A percentile compares a stretch with the other conserved stretches of the same genome.
phyloP scores from a whole-genome alignment of 2,329 filamentous ascomycete species.

The Aspergillus sp. region DNA sequence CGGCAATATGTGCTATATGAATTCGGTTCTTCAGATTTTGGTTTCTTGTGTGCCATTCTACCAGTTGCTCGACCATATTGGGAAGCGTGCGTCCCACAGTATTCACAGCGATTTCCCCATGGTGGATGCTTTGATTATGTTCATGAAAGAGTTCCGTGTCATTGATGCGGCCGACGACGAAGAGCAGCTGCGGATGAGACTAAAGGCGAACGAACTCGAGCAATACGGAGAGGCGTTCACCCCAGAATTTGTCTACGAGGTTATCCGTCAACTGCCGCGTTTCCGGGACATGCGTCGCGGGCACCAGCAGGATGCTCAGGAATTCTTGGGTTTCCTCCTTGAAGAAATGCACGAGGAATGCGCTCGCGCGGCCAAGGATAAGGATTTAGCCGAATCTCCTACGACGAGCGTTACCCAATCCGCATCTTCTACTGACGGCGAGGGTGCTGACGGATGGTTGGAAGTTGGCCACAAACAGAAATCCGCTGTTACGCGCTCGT shows the following conservation, averaged over 20 bases:
- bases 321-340: conserved; percentile 90
- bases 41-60: conserved; percentile 94
- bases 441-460: conserved; percentile 71
- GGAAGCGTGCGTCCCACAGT: conserved; percentile 79
- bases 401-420: conserved; percentile 42
- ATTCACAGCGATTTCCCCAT: conserved; percentile 95
- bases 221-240: conserved; percentile 88
- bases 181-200: conserved; percentile 69
- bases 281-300: conserved; percentile 93
- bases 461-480: conserved; percentile 94
- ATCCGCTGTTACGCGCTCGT: conserved; percentile 79
- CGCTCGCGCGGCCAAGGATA: conserved; percentile 68
- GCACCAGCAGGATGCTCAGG: conserved; percentile 96
- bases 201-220: conserved; percentile 83
- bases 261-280: conserved; percentile 79
- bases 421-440: conserved; percentile 35
- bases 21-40: conserved; percentile 94
- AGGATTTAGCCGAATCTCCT: conserved; percentile 43
- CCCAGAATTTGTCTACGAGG: conserved; percentile 93
- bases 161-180: conserved; percentile 75
- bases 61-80: conserved; percentile 83
- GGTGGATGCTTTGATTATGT: conserved; percentile 95
- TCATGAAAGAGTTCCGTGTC: conserved; percentile 86
- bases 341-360: conserved; percentile 95
- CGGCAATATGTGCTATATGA: conserved; percentile 99